Percentiles rank a stretch among this genome's conserved stretches.
Evolutionary conservation across 2,329 filamentous ascomycete genomes (phyloP).

Genomic region (Penicillium sp.): DNA sequence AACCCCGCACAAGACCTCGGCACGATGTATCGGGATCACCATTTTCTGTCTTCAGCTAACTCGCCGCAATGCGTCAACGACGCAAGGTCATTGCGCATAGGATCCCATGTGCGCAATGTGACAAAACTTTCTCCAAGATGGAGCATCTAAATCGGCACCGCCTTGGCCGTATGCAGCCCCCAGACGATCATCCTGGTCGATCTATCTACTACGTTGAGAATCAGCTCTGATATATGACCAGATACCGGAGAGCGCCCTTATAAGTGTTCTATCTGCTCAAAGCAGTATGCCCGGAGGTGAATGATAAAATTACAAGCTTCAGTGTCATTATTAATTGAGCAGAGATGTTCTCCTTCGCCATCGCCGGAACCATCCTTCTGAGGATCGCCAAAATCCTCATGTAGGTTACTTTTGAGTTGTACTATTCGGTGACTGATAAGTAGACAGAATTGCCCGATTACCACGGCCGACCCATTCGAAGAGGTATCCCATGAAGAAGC

Average conservation of each 20-base stretch:
- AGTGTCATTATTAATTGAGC: background rate
- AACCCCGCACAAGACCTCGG: background rate
- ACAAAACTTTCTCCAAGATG: constrained; percentile 11
- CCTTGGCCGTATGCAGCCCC: constrained; percentile 3
- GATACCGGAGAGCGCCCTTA: constrained; percentile 11
- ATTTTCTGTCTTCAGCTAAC: background rate
- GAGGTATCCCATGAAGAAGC: background rate
- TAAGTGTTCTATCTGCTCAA: constrained; percentile 7
- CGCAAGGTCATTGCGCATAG: background rate
- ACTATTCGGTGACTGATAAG: background rate
- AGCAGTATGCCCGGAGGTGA: constrained; percentile 6
- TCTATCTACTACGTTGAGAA: background rate
- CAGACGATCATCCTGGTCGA: background rate
- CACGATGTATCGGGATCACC: background rate
- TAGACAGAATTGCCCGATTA: background rate
- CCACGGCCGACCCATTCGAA: background rate
- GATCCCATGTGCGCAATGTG: constrained; percentile 7
- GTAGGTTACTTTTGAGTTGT: background rate
- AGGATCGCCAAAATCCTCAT: background rate
- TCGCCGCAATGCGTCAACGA: background rate
- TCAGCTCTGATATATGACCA: background rate
- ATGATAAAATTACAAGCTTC: background rate
- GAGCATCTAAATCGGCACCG: constrained; percentile 11
- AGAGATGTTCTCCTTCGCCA: constrained; percentile 11
- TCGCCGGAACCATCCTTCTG: constrained; percentile 4